Evolutionary conservation across 1,284 basidiomycete species (phyloP).

Genomic region (Waitea zeae): DNA sequence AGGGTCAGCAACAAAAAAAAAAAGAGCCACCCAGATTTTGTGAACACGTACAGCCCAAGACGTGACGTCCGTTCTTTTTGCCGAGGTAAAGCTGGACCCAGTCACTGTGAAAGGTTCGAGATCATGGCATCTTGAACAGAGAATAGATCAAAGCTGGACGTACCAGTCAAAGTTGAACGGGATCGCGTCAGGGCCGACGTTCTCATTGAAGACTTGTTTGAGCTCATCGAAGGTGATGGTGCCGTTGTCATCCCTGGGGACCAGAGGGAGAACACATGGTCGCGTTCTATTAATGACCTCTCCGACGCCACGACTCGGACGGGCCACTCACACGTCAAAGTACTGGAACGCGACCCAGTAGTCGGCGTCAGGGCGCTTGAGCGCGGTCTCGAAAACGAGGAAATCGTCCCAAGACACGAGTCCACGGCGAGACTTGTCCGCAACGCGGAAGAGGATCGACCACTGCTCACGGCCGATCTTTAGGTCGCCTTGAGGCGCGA

Average conservation of each 20-base stretch:
- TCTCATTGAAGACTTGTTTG: conserved; percentile 75
- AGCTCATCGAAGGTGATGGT: conserved; percentile 87
- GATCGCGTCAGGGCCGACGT: conserved; percentile 65
- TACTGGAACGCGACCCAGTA: conserved; percentile 95
- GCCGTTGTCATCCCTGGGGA: conserved; percentile 64
- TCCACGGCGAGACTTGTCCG: conserved; percentile 63
- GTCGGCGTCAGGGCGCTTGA: conserved; percentile 85
- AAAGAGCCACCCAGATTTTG: conserved; percentile 4
- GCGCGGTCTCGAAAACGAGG: conserved; percentile 77
- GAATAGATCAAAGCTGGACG: too few relatives aligned
- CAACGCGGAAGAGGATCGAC: conserved; percentile 78
- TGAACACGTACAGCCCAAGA: conserved; percentile 66
- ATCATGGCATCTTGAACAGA: too few relatives aligned
- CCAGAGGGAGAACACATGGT: not conserved
- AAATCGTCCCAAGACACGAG: conserved; percentile 90
- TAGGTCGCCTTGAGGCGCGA: conserved; percentile 70
- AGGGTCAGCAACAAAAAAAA: conserved; percentile 7
- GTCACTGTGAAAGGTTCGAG: conserved; percentile 53
- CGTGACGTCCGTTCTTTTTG: conserved; percentile 76
- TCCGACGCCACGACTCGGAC: too few relatives aligned
- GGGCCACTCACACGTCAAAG: conserved; percentile 63
- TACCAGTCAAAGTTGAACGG: conserved; percentile 91
- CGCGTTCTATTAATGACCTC: too few relatives aligned
- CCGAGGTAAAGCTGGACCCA: conserved; percentile 93
- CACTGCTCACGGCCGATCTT: conserved; percentile 80